Evolutionary conservation across 1,284 basidiomycete genomes (phyloP).

Genomic region (Fomitopsis pinicola): DNA sequence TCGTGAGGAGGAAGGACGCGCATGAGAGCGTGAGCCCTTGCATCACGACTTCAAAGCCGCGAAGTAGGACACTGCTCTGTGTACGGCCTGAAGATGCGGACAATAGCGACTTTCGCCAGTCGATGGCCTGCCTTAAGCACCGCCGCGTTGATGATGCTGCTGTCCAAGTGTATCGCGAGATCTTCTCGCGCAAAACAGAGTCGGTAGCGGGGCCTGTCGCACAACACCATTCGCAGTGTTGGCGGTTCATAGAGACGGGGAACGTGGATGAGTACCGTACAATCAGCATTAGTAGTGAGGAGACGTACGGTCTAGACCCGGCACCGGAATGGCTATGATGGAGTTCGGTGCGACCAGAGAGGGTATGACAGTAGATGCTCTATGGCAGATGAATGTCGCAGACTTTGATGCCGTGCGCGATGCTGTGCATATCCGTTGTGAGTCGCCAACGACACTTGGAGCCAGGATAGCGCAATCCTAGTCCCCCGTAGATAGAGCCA

Average conservation of each 20-base stretch:
- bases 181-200: slow-evolving; percentile 27
- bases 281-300: slow-evolving; percentile 42
- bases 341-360: no score
- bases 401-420: no score
- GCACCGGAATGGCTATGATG: no score
- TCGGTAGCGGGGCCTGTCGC: slow-evolving; percentile 33
- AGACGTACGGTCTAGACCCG: no score
- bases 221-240: slow-evolving; percentile 46
- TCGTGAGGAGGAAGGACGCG: slow-evolving; percentile 48
- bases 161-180: slow-evolving; percentile 44
- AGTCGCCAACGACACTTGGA: no score
- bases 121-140: slow-evolving; percentile 42
- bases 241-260: slow-evolving; percentile 30
- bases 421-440: no score
- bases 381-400: no score
- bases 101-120: slow-evolving; percentile 47
- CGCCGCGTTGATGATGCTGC: slow-evolving; percentile 54
- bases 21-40: slow-evolving; percentile 40
- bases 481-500: no score
- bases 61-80: slow-evolving; percentile 36
- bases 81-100: slow-evolving; percentile 48
- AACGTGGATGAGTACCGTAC: slow-evolving; percentile 44
- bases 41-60: slow-evolving; percentile 47
- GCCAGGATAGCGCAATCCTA: no score
- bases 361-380: no score